phyloP scores from a whole-genome alignment of 1,284 basidiomycete genomes.

The Ceratobasidium sp. region DNA sequence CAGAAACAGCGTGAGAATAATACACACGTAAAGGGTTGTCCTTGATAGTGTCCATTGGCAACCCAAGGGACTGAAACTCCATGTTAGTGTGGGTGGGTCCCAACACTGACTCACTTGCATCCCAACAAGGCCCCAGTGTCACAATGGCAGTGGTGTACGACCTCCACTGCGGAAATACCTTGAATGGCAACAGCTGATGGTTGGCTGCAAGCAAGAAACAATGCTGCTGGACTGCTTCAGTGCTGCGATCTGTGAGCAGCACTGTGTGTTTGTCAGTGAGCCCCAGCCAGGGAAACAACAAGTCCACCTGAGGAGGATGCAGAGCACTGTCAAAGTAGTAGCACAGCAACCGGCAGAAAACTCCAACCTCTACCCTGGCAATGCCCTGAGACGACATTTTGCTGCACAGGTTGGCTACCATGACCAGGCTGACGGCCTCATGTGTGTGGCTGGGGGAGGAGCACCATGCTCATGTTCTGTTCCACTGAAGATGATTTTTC shows the following conservation, averaged over 20 bases:
- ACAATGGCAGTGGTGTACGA: slow-evolving; percentile 1
- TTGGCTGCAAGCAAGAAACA: not conserved
- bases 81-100: too few relatives aligned
- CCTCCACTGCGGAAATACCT: not conserved
- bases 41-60: too few relatives aligned
- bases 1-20: too few relatives aligned
- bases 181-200: not conserved
- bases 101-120: too few relatives aligned
- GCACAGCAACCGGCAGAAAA: not conserved
- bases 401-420: not conserved
- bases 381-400: not conserved
- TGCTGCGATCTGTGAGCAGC: not conserved
- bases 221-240: not conserved
- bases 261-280: not conserved
- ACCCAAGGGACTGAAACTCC: too few relatives aligned
- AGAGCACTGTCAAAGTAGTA: not conserved
- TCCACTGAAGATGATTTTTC: not conserved
- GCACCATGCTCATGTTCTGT: not conserved
- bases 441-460: not conserved
- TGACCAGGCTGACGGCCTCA: not conserved
- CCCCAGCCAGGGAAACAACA: slow-evolving; percentile 7
- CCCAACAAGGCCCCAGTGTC: not conserved
- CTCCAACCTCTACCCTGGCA: not conserved
- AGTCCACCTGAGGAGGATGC: not conserved
- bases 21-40: too few relatives aligned